Percentiles rank a stretch among this genome's conserved stretches.
Evolutionary conservation across 805 yeast species (phyloP).

Genomic region (Metschnikowia santaceciliae): DNA sequence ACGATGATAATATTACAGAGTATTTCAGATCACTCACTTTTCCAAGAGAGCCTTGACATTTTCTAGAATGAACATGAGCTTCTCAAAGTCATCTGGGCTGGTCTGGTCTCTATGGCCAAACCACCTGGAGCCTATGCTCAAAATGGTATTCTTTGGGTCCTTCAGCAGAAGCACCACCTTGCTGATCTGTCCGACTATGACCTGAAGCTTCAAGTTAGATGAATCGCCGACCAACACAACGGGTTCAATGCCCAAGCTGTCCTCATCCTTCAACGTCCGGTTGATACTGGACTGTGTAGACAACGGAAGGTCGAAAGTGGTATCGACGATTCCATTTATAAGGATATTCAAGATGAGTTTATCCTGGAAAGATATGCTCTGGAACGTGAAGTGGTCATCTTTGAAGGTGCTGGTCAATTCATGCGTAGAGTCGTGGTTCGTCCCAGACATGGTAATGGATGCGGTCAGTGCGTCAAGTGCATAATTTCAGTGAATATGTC

Average conservation of each 20-base stretch:
- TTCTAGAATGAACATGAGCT: conserved; percentile 42
- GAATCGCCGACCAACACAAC: conserved; percentile 45
- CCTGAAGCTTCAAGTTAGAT: conserved; percentile 43
- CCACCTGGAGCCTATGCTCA: conserved; percentile 46
- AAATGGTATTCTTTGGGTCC: conserved; percentile 36
- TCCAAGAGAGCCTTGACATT: conserved; percentile 12
- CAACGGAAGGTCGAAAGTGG: conserved; percentile 42
- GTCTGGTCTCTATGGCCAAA: conserved; percentile 36
- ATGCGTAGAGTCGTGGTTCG: neutral
- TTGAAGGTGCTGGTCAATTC: conserved; percentile 5
- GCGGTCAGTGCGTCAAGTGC: neutral
- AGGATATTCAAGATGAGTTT: conserved; percentile 37
- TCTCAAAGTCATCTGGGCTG: conserved; percentile 39
- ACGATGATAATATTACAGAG: neutral
- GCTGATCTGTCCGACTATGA: conserved; percentile 49
- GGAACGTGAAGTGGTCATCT: conserved; percentile 16
- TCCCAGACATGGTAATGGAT: neutral
- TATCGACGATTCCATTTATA: conserved; percentile 45
- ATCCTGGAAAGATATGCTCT: conserved; percentile 33
- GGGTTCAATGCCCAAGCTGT: conserved; percentile 40
- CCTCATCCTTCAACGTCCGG: conserved; percentile 10
- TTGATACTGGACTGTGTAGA: conserved; percentile 21
- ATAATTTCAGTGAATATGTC: neutral
- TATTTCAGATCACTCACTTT: neutral
- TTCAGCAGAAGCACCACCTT: conserved; percentile 29